Evolutionary conservation across 129 eudicot species (phyloP).

Genomic region (Ambrosia trifida): DNA sequence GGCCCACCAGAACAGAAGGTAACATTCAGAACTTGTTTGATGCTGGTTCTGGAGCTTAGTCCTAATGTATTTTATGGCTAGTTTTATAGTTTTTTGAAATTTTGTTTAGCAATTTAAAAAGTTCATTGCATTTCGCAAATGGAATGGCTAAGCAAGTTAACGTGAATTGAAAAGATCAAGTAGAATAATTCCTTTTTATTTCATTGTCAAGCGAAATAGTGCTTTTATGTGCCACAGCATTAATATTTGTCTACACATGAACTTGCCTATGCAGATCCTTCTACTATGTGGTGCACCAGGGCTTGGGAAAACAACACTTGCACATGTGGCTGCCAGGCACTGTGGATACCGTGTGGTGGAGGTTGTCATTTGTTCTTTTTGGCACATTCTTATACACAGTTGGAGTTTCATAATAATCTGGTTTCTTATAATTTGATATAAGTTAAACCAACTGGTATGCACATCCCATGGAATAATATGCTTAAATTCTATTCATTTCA

Average conservation of each 20-base stretch:
- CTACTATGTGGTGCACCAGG: conserved; percentile 99
- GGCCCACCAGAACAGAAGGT: conserved; percentile 96
- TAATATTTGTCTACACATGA: conserved; percentile 11
- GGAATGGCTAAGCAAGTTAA: conserved; percentile 13
- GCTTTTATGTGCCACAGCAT: not conserved
- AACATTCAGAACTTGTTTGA: conserved; percentile 23
- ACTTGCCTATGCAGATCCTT: conserved; percentile 59
- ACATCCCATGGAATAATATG: not conserved
- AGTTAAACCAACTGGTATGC: conserved; percentile 11
- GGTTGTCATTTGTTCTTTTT: conserved; percentile 43
- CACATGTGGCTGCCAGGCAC: conserved; percentile 96
- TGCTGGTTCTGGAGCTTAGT: conserved; percentile 1
- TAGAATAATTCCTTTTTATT: not conserved
- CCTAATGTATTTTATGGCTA: not conserved
- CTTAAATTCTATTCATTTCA: not conserved
- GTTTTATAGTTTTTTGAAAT: not conserved
- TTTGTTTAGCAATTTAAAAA: conserved; percentile 5
- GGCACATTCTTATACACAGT: conserved; percentile 9
- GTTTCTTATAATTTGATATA: not conserved
- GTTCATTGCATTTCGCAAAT: conserved; percentile 7
- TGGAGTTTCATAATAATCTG: conserved; percentile 8
- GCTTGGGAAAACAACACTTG: conserved; percentile 98
- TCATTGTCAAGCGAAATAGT: conserved; percentile 6
- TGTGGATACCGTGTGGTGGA: conserved; percentile 98
- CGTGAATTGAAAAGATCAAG: conserved; percentile 11